Evolutionary conservation across 352 stramenopile genomes (phyloP), one percentile per base, ranked within the genome.

Genomic region (Phytophthora pistaciae): DNA sequence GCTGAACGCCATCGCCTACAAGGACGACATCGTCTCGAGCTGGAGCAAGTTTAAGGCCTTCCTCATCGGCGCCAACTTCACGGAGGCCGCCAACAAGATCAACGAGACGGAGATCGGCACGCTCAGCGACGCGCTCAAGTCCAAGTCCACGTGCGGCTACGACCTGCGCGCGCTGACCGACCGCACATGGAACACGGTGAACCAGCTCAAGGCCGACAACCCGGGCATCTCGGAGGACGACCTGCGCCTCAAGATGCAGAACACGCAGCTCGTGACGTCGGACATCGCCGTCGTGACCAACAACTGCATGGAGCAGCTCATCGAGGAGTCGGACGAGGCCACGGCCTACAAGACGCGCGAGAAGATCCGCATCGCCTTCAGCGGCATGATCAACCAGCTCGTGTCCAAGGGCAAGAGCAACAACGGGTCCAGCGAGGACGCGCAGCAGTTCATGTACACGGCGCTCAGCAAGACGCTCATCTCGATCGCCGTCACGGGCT

Each of bases 351-450:
- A 60, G 31, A 77, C 64, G 31, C 79, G 82, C 33, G 76, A 82
- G 31, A 61, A 73, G 25, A 82, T 88, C 31, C 70, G 78, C 59
- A 83, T 75, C 54, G 75, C 77, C 8, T 50, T 84, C 29, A 66
- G 77, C 6, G 67, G 74, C 40, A 79, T 88, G 33, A 62, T 88
- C 3, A 75, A 88, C 60, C 64, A 77, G 21, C 64, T 88, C 42
- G 75, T 84, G 25, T 68, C 66, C 25, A 72, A 71, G 42, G 68
- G 68, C 0, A 74, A 58, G 8, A 66, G 61, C 36, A 64, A 61
- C 49, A 74, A 66, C 20, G 80, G 68, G 13, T 79, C 74, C 5
- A 56, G 57, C 1, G 56, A 83, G 25, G 66, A 67, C n/a, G 36
- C 60, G 5, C 63, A 59, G 9, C 66, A 83, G 9, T 85, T 74